Conservation (phyloP, 2,329 filamentous ascomycete genomes). For the Phaeosphaeriaceae sp. region DNA sequence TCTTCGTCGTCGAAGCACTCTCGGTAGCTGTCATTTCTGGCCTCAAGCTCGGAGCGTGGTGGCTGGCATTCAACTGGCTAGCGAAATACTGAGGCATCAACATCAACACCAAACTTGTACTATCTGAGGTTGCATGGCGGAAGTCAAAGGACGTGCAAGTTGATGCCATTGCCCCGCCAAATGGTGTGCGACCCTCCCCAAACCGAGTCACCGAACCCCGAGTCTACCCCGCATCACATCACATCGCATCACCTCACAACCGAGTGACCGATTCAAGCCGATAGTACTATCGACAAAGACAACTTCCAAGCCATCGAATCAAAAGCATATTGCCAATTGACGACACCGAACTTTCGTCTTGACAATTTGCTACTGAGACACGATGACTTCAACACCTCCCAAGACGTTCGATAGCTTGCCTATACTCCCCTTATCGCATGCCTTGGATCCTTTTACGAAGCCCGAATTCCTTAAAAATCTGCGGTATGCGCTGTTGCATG, state of each 20-base stretch:
- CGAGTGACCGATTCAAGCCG: neutral
- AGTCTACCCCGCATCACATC: constrained; percentile 2
- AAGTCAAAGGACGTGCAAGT: neutral
- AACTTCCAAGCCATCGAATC: too few species aligned
- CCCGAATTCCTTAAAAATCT: constrained; percentile 74
- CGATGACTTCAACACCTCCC: neutral
- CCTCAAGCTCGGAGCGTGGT: constrained; percentile 41
- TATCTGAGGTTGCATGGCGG: neutral
- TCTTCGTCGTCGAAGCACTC: constrained; percentile 32
- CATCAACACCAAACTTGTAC: neutral
- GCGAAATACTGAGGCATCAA: constrained; percentile 21
- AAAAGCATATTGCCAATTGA: too few species aligned
- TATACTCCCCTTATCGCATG: constrained; percentile 76
- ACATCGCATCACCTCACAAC: neutral
- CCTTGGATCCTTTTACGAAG: constrained; percentile 73
- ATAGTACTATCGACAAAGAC: too few species aligned
- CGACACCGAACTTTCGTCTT: too few species aligned
- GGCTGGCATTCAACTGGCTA: constrained; percentile 37
- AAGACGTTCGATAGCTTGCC: constrained; percentile 75
- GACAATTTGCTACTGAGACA: neutral
- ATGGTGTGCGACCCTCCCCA: constrained; percentile 7
- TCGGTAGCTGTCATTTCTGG: constrained; percentile 34
- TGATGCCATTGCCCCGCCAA: constrained; percentile 25
- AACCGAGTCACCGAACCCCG: constrained; percentile 1
- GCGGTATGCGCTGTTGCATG: constrained; percentile 78